These are phyloP conservation scores for Raffaelea arxii DNA, from an alignment of 2,329 filamentous ascomycete genomes.

Conservation along the genomic window DNA sequence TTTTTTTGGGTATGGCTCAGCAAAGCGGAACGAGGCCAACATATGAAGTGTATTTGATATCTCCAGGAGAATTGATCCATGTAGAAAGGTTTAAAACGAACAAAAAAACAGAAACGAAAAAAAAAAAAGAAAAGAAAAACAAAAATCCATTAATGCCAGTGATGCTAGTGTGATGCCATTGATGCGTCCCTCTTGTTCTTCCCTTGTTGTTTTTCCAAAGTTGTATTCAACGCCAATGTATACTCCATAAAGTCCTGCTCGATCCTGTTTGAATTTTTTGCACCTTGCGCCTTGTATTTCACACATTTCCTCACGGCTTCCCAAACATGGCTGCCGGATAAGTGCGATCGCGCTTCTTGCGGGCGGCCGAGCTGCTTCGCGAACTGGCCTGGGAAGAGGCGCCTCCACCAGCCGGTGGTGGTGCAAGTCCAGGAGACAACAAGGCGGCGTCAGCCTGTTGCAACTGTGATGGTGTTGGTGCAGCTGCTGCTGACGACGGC, in stretches of 20 bases:
- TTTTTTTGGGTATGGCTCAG: too few species aligned
- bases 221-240: background rate
- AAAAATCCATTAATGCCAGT: too few species aligned
- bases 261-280: background rate
- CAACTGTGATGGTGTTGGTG: background rate
- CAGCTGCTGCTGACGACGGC: background rate
- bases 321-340: slow-evolving; percentile 56
- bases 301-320: slow-evolving; percentile 21
- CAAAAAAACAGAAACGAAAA: too few species aligned
- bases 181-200: too few species aligned
- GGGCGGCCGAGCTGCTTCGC: slow-evolving; percentile 41
- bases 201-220: too few species aligned
- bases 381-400: slow-evolving; percentile 35
- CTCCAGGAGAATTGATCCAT: too few species aligned
- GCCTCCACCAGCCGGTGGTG: background rate
- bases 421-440: background rate
- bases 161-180: too few species aligned
- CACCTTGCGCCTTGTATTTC: background rate
- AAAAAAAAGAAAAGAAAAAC: too few species aligned
- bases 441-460: background rate
- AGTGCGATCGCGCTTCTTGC: slow-evolving; percentile 45
- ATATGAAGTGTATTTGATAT: too few species aligned
- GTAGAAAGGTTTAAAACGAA: too few species aligned
- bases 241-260: background rate
- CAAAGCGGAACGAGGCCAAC: too few species aligned